Evolutionary conservation across 139 green algal species (phyloP).

Genomic region (Chlamydomonas applanata): DNA sequence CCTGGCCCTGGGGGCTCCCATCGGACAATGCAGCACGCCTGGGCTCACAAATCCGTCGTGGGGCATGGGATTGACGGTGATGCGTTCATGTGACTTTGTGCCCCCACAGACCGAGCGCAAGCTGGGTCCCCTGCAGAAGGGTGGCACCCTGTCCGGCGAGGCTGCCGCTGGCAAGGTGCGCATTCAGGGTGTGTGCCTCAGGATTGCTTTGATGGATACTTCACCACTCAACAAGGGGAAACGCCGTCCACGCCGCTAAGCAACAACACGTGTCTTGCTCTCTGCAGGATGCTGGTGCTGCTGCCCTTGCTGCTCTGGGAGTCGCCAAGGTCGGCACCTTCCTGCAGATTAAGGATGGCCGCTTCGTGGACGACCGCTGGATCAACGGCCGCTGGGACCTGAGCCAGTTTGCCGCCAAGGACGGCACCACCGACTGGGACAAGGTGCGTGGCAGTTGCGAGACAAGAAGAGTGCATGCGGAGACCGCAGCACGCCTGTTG

Average conservation of each 20-base stretch:
- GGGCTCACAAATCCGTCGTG: not conserved
- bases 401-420: constrained; percentile 48
- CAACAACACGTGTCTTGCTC: not conserved
- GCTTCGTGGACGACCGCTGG: constrained; percentile 87
- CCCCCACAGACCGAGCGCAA: constrained; percentile 50
- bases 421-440: constrained; percentile 78
- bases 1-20: no score
- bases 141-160: constrained; percentile 68
- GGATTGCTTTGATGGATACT: constrained; percentile 7
- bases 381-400: constrained; percentile 74
- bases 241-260: no score
- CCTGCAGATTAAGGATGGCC: constrained; percentile 71
- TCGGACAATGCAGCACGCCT: no score
- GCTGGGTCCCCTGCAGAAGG: constrained; percentile 57
- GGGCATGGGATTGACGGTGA: not conserved
- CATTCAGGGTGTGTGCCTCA: not conserved
- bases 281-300: constrained; percentile 45
- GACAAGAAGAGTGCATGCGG: no score
- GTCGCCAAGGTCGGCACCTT: not conserved
- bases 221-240: not conserved
- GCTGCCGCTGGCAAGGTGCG: constrained; percentile 67
- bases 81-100: not conserved
- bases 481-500: no score
- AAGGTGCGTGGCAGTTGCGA: no score
- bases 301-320: constrained; percentile 16